Evolutionary conservation across 2,329 filamentous ascomycete genomes (phyloP), one percentile per base, ranked within the genome.

Genomic region (Exutisphaerella laricina): DNA sequence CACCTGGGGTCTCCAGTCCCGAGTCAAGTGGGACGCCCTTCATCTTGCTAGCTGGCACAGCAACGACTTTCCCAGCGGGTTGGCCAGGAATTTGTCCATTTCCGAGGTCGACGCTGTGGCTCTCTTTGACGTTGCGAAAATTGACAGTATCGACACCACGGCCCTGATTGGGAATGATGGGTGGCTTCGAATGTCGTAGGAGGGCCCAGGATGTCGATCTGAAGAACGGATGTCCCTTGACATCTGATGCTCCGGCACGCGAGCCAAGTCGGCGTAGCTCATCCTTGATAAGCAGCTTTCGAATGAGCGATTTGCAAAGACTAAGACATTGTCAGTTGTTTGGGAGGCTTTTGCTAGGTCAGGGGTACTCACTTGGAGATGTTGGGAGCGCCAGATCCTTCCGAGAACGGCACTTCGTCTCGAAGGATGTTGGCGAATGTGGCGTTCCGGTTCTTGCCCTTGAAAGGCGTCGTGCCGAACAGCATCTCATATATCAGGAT

Each of bases 401-500:
- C 92, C 0, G 92, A 89, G 68, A 98, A 98, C 4, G 87, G 86
- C 48, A 96, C 92, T 54, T 98, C 92, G 65, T 98, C 92, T 40
- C 89, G 77, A 50, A 98, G 68, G 55, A 98, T 98, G 63, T 97
- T 98, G 48, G 89, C 90, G 70, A 98, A 98, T 0, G 92, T 98
- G 10, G 89, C 88, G 59, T 97, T 98, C 28, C 92, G 80, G 67
- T 96, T 98, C 78, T 98, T 97, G 56, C 92, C 92, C 73, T 98
- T 98, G 77, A 98, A 98, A 1, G 92, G 92, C 0, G 92, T 98
- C 0, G 90, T 98, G 42, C 92, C 92, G 69, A 90, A 98, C 25
- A 98, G 75, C 92, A 98, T 98, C 68, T 98, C 92, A 65, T 97
- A 98, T 43, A 98, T 88, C 60, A 98, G 70, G 55, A 98, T 97